phyloP scores from a whole-genome alignment of 768 basidiomycete genomes.

The Dendrothele bispora region DNA sequence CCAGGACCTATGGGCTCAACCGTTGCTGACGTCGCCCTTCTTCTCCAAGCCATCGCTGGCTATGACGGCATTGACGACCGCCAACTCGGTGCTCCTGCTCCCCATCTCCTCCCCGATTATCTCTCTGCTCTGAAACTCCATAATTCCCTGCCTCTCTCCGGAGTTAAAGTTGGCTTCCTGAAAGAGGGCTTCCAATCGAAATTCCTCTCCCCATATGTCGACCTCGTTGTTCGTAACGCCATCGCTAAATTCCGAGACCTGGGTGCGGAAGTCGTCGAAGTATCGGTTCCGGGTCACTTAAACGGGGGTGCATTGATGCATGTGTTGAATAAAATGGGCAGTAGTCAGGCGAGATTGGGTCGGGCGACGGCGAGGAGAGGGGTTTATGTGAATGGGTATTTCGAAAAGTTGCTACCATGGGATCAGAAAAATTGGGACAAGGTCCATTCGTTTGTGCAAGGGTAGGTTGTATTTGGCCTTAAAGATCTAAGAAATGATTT shows the following conservation, averaged over 20 bases:
- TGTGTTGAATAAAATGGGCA: constrained; percentile 10
- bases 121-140: neutral
- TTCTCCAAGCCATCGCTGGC: constrained; percentile 13
- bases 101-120: constrained; percentile 9
- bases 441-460: neutral
- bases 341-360: constrained; percentile 12
- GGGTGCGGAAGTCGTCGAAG: constrained; percentile 14
- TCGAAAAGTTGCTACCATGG: constrained; percentile 13
- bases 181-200: constrained; percentile 11
- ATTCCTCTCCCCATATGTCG: neutral
- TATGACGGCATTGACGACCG: constrained; percentile 14
- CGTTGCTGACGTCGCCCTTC: constrained; percentile 10
- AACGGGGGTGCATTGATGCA: neutral
- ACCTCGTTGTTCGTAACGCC: constrained; percentile 2
- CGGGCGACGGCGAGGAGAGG: constrained; percentile 11
- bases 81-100: constrained; percentile 11
- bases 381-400: constrained; percentile 11
- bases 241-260: constrained; percentile 8
- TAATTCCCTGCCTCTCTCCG: constrained; percentile 3
- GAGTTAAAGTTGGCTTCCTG: constrained; percentile 10
- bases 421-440: constrained; percentile 12
- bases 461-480: neutral
- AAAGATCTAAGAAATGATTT: constrained; percentile 6
- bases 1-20: constrained; percentile 15
- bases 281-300: constrained; percentile 10